Percentiles rank a stretch among this genome's conserved stretches.
Conservation (phyloP, 495 filamentous ascomycete species). For the Penicillium salamii region DNA sequence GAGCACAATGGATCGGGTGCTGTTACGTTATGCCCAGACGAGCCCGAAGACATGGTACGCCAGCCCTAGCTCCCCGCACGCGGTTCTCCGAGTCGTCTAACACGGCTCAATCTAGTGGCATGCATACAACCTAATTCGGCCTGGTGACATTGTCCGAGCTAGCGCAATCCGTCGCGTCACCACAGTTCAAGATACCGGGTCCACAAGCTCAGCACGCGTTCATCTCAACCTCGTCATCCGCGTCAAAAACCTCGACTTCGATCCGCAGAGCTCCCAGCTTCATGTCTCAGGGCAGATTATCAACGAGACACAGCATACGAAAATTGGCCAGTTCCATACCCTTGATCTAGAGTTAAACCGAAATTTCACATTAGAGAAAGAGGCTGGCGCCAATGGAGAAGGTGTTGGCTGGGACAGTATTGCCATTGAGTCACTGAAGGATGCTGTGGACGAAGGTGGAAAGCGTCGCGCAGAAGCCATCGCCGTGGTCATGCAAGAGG, state of each 20-base stretch:
- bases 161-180: constrained; percentile 80
- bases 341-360: constrained; percentile 85
- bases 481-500: constrained; percentile 93
- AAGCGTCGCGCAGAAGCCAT: constrained; percentile 69
- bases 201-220: constrained; percentile 69
- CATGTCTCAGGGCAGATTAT: constrained; percentile 82
- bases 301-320: constrained; percentile 79
- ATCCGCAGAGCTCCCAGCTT: constrained; percentile 75
- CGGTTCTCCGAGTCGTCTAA: constrained; percentile 4
- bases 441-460: constrained; percentile 73
- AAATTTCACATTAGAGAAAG: constrained; percentile 80
- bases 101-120: constrained; percentile 66
- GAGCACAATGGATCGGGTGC: constrained; percentile 73
- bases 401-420: constrained; percentile 87
- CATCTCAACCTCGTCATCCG: constrained; percentile 76
- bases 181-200: constrained; percentile 66
- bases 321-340: constrained; percentile 83
- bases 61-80: constrained; percentile 3
- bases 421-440: constrained; percentile 70
- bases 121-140: constrained; percentile 88
- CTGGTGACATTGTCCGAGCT: constrained; percentile 74
- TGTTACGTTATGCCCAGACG: constrained; percentile 80
- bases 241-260: constrained; percentile 85
- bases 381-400: constrained; percentile 37
- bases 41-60: constrained; percentile 92